Percentiles rank a stretch among this genome's conserved stretches.
Evolutionary conservation across 2,329 filamentous ascomycete genomes (phyloP).

Genomic region (Botrytis porri): DNA sequence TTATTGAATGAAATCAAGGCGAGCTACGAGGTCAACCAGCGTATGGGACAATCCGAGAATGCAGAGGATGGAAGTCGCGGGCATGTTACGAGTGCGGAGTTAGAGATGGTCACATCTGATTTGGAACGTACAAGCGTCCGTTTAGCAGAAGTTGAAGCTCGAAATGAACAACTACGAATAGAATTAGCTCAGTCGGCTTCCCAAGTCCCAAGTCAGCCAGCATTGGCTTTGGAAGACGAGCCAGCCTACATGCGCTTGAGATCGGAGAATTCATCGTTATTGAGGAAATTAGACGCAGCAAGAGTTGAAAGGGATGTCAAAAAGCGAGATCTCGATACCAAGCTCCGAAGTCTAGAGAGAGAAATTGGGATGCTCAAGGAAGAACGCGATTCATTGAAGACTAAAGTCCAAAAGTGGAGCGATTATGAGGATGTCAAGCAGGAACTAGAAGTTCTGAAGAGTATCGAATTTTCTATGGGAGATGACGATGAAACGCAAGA

Average conservation of each 20-base stretch:
- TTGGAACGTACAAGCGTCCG: slow-evolving; percentile 84
- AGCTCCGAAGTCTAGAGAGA: slow-evolving; percentile 74
- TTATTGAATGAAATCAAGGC: slow-evolving; percentile 93
- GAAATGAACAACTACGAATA: slow-evolving; percentile 88
- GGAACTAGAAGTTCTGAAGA: slow-evolving; percentile 94
- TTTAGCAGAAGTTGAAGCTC: slow-evolving; percentile 84
- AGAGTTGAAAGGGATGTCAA: slow-evolving; percentile 81
- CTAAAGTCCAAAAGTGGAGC: slow-evolving; percentile 81
- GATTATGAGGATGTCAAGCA: slow-evolving; percentile 97
- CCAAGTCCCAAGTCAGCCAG: slow-evolving; percentile 58
- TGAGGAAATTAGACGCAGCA: slow-evolving; percentile 81
- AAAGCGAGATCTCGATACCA: slow-evolving; percentile 72
- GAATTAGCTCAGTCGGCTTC: slow-evolving; percentile 89
- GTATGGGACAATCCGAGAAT: slow-evolving; percentile 71
- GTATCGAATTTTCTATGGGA: slow-evolving; percentile 92
- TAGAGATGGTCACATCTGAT: slow-evolving; percentile 90
- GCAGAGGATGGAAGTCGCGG: slow-evolving; percentile 56
- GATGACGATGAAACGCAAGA: slow-evolving; percentile 68
- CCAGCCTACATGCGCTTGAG: slow-evolving; percentile 82
- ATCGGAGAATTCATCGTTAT: slow-evolving; percentile 87
- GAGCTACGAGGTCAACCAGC: slow-evolving; percentile 92
- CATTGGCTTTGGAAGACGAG: slow-evolving; percentile 75
- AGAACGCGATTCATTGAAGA: slow-evolving; percentile 76
- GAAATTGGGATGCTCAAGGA: slow-evolving; percentile 71
- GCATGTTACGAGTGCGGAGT: slow-evolving; percentile 78